Evolutionary conservation across 2,329 filamentous ascomycete genomes (phyloP).

Genomic region (Talaromyces sp.): DNA sequence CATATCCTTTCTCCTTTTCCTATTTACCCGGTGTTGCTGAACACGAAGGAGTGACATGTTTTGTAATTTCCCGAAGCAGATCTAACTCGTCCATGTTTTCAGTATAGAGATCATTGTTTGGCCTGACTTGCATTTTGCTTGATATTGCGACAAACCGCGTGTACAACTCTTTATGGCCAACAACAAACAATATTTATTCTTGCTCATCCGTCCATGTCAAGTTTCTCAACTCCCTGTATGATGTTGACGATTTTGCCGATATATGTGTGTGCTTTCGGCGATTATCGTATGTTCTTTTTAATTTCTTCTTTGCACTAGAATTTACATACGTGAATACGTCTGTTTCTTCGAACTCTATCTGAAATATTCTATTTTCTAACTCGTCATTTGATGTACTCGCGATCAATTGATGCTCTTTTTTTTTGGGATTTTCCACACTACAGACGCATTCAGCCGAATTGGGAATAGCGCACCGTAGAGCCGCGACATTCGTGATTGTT

Average conservation of each 20-base stretch:
- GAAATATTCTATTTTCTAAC: not conserved
- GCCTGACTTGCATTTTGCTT: constrained; percentile 1
- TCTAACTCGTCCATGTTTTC: constrained; percentile 14
- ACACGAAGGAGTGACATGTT: constrained; percentile 16
- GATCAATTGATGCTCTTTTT: not conserved
- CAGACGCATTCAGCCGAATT: not conserved
- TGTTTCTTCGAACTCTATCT: not conserved
- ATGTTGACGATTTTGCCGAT: not conserved
- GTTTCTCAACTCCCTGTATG: not conserved
- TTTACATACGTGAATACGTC: not conserved
- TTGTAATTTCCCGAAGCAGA: constrained; percentile 17
- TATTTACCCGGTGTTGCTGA: constrained; percentile 13
- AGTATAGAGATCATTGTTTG: constrained; percentile 15
- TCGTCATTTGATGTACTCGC: not conserved
- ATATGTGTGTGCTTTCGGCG: not conserved
- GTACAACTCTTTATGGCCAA: constrained; percentile 12
- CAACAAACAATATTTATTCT: not conserved
- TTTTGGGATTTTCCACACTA: not conserved
- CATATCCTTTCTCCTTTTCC: constrained; percentile 18
- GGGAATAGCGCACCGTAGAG: constrained; percentile 1
- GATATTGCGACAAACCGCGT: constrained; percentile 6
- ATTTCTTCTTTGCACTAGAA: not conserved
- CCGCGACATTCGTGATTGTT: not conserved
- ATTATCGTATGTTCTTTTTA: not conserved
- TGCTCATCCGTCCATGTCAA: not conserved